Percentiles rank a stretch among this genome's conserved stretches.
These are phyloP conservation scores for Cerioporus squamosus DNA, from an alignment of 1,284 basidiomycete species.

Conservation along the genomic window DNA sequence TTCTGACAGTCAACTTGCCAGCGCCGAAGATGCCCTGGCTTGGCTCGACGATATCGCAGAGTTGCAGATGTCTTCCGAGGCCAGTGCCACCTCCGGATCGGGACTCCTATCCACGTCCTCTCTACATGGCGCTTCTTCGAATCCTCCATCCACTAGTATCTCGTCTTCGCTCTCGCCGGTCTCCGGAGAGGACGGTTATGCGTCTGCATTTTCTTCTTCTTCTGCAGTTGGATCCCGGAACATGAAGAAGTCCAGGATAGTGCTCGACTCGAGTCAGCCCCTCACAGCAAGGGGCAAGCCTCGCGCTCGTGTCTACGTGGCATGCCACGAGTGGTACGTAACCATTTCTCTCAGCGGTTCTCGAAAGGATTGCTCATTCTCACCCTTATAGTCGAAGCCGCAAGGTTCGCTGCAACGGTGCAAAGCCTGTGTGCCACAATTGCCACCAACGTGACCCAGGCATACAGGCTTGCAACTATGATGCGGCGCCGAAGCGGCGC, in stretches of 20 bases:
- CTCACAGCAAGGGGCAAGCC: conserved; percentile 12
- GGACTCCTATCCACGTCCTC: neutral
- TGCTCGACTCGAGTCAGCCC: conserved; percentile 8
- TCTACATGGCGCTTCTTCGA: neutral
- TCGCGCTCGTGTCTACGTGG: conserved; percentile 13
- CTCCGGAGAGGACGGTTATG: neutral
- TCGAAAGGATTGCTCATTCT: neutral
- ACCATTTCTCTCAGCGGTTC: conserved; percentile 5
- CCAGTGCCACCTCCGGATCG: neutral
- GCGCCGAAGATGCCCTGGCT: neutral
- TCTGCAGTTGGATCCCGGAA: neutral
- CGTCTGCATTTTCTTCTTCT: neutral
- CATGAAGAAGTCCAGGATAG: conserved; percentile 1
- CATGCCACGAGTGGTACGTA: conserved; percentile 14
- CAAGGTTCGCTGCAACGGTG: conserved; percentile 81
- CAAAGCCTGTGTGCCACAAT: conserved; percentile 73
- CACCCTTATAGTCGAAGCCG: conserved; percentile 57
- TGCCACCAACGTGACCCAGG: conserved; percentile 49
- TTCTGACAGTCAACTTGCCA: too few species aligned
- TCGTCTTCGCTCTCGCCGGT: neutral
- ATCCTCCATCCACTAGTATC: neutral
- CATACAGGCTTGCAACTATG: conserved; percentile 48
- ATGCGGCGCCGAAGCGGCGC: conserved; percentile 70
- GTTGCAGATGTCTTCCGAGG: neutral
- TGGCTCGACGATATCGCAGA: conserved; percentile 2